These are phyloP conservation scores for Sonneratia caseolaris DNA, from an alignment of 345 rosid species.

Conservation along the genomic window DNA sequence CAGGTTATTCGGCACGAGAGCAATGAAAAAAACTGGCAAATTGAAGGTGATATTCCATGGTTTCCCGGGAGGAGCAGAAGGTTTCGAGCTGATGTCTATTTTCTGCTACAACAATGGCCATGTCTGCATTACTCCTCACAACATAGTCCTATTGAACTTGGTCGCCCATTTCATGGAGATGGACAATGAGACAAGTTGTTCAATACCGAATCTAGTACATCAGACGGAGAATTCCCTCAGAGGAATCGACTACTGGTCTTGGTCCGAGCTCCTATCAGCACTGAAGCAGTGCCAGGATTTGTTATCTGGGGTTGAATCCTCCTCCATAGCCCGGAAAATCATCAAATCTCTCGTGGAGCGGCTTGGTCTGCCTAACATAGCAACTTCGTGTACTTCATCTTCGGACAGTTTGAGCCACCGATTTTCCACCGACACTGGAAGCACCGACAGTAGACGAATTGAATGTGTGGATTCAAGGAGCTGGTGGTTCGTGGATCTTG, in stretches of 20 bases:
- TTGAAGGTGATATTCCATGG: slow-evolving; percentile 36
- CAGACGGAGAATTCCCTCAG: slow-evolving; percentile 23
- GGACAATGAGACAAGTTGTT: slow-evolving; percentile 10
- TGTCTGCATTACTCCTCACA: slow-evolving; percentile 23
- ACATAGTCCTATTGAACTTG: slow-evolving; percentile 23
- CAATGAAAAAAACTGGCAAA: slow-evolving; percentile 8
- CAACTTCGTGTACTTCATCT: slow-evolving; percentile 19
- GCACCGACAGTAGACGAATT: slow-evolving; percentile 22
- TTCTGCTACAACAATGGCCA: slow-evolving; percentile 37
- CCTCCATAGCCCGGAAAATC: slow-evolving; percentile 24
- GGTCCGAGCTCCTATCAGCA: slow-evolving; percentile 42
- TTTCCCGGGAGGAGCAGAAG: slow-evolving; percentile 45
- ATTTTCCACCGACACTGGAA: slow-evolving; percentile 23
- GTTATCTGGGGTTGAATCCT: slow-evolving; percentile 16
- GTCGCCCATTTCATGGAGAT: slow-evolving; percentile 44
- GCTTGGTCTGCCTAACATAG: slow-evolving; percentile 18
- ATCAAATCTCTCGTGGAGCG: slow-evolving; percentile 20
- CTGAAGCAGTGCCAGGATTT: slow-evolving; percentile 37
- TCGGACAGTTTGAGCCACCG: slow-evolving; percentile 26
- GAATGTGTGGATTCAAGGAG: neutral
- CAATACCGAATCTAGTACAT: slow-evolving; percentile 13
- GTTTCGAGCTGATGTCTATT: slow-evolving; percentile 48
- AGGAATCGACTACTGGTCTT: slow-evolving; percentile 39
- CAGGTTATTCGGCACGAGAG: slow-evolving; percentile 18
- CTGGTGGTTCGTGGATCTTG: slow-evolving; percentile 46